Base-by-base conservation (phyloP, 148 eudicot genomes). In the Drosera capensis region DNA sequence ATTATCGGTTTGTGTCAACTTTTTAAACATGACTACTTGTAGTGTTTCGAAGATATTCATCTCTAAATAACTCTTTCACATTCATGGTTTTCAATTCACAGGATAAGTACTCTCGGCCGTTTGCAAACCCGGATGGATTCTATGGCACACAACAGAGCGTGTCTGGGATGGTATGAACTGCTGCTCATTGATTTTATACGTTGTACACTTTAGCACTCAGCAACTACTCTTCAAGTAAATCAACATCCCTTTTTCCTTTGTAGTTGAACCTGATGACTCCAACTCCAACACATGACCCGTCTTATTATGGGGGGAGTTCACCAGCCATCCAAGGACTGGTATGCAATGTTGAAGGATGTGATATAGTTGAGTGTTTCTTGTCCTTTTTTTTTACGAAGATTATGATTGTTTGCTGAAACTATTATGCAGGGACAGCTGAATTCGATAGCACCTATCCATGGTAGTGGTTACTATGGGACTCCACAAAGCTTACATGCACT, bases 221-320 rank as follows among this genome's bases (percentile, higher is more conserved):
- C n/a, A n/a, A n/a, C n/a, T n/a, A n/a, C n/a, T n/a, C n/a, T n/a
- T n/a, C n/a, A n/a, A n/a, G n/a, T n/a, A n/a, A n/a, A n/a, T n/a
- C n/a, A n/a, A n/a, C 48, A 49, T 50, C 37, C n/a, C 48, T 58
- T 56, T 60, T 60, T 40, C 59, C 72, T 93, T 81, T 80, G 45
- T 95, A 84, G 50, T 67, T 90, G 67, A 80, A 90, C 61, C 66
- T 90, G 68, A 78, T 90, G 95, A 95, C 67, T 52, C 87, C 97
- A 23, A 59, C 83, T 5, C 83, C 26, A 86, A 83, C 48, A 78
- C n/a, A n/a, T n/a, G n/a, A n/a, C n/a, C n/a, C n/a, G n/a, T n/a
- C n/a, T n/a, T n/a, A 61, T 49, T 90, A 78, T 59, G 84, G 75
- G 52, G 82, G 77, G 43, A 70, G 64, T 70, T 94, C 73, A 40